Base-by-base conservation (phyloP, 345 rosid genomes). In the Rhodamnia argentea region DNA sequence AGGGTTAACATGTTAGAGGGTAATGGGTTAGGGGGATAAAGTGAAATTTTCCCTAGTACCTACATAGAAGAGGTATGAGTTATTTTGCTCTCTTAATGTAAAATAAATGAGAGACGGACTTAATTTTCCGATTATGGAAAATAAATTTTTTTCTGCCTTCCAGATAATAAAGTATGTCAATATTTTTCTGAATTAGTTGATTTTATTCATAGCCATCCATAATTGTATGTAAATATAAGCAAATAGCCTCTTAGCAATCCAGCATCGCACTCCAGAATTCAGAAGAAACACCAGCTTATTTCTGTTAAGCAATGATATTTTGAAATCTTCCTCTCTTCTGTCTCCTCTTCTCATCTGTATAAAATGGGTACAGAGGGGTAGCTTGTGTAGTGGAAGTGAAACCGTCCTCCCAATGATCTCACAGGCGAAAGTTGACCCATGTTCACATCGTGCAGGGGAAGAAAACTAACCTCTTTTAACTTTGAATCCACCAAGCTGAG, bases 401-500 rank as follows among this genome's bases (percentile, higher is more conserved):
- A 70, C 81, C 1, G 81, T 37, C 23, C 47, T 70, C 47, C 81
- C 26, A 70, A 11, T 37, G 81, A 37, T 37, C 81, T 70, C 47
- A 18, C 26, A 70, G 81, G 26, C 26, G 20, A 37, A 70, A 37
- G 81, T 18, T 70, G 47, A 70, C 47, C 7, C 2, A 18, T 9
- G 81, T 70, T 70, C 47, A 70, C 76, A 53, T 82, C 62, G 37
- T 26, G 32, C 82, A 83, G 56, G 29, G 62, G 81, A 18, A 70
- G 44, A 32, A 37, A 70, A 81, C 86, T 15, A 16, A 92, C 94
- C 88, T 90, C 92, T 82, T 70, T 88, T 50, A 91, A 83, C 75
- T 88, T 89, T 40, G 88, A 87, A 87, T 91, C 88, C 89, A 85
- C 81, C 54, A n/a, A 74, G 74, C 84, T 75, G 52, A 93, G 86